Evolutionary conservation across 169 alveolate genomes (phyloP).

Genomic region (Plasmodium falciparum): DNA sequence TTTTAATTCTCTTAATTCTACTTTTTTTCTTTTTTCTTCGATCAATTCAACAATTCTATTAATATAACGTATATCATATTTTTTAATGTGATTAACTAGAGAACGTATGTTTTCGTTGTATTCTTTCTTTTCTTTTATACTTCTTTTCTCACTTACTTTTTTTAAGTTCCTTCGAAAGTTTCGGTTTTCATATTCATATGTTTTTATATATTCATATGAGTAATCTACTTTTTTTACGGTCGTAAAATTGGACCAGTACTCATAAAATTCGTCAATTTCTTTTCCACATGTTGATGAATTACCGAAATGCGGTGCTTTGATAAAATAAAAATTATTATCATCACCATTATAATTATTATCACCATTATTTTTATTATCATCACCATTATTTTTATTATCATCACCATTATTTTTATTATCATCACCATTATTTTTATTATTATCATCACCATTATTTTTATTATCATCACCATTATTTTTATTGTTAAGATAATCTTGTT

Average conservation of each 20-base stretch:
- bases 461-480: conserved; percentile 75
- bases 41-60: conserved; percentile 36
- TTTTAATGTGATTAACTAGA: conserved; percentile 84
- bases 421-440: background rate
- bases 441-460: conserved; percentile 83
- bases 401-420: conserved; percentile 78
- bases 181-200: conserved; percentile 52
- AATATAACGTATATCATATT: conserved; percentile 77
- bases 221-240: conserved; percentile 83
- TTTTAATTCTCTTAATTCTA: conserved; percentile 16
- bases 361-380: too few species aligned
- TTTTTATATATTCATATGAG: conserved; percentile 17
- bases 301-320: conserved; percentile 83
- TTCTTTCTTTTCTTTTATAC: conserved; percentile 85
- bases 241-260: conserved; percentile 88
- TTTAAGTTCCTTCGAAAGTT: conserved; percentile 41
- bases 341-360: background rate
- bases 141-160: conserved; percentile 79
- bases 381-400: too few species aligned
- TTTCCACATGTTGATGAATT: conserved; percentile 79
- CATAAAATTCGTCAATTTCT: conserved; percentile 84
- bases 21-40: conserved; percentile 53
- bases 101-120: conserved; percentile 84
- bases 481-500: too few species aligned
- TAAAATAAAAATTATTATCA: background rate